phyloP scores from a whole-genome alignment of 202 grass and related monocot genomes.

The Schoenoplectus triqueter region DNA sequence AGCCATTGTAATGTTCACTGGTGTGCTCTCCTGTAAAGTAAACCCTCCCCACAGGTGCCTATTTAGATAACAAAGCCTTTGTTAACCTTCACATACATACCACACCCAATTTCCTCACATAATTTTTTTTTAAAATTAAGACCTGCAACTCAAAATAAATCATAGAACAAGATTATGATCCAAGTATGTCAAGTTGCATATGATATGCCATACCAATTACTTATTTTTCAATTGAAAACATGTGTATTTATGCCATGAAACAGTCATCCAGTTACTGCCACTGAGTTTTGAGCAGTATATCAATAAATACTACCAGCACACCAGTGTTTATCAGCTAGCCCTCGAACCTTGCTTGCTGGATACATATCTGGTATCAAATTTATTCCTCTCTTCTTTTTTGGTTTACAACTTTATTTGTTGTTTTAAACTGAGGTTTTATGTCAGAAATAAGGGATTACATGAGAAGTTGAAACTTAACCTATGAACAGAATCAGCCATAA shows the following conservation, averaged over 20 bases:
- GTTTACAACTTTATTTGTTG: neutral
- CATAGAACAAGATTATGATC: too few relatives aligned
- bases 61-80: neutral
- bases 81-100: neutral
- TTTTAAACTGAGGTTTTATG: neutral
- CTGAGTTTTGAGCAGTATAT: neutral
- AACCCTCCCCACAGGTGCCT: constrained; percentile 67
- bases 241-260: neutral
- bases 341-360: neutral
- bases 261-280: neutral
- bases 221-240: neutral
- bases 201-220: too few relatives aligned
- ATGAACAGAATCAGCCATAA: too few relatives aligned
- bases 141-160: too few relatives aligned
- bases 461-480: too few relatives aligned
- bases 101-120: neutral
- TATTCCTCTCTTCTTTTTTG: neutral
- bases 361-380: neutral
- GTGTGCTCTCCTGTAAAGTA: constrained; percentile 79
- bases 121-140: neutral
- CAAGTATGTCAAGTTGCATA: too few relatives aligned
- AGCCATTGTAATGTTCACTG: constrained; percentile 65
- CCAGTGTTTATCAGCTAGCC: neutral
- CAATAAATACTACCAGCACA: neutral
- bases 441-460: too few relatives aligned